Evolutionary conservation across 257 asterid genomes (phyloP), one percentile per base, ranked within the genome.

Genomic region (Orobanche coerulescens): DNA sequence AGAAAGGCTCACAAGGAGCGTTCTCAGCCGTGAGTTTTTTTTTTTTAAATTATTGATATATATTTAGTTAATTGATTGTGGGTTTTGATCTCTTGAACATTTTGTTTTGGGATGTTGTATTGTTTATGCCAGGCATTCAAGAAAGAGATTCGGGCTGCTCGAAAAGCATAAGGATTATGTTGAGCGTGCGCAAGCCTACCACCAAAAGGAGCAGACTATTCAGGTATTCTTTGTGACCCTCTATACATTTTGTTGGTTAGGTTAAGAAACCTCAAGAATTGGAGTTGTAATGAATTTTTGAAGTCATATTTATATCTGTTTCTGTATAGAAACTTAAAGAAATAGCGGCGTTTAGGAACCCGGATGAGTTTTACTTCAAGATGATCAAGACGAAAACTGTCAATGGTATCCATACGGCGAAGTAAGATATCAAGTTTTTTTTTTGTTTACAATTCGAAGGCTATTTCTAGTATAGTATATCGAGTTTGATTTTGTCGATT

Each of bases 161-260:
- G 96, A 90, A 75, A 90, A 90, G 73, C 96, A 83, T 61, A 87
- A 90, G 80, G 97, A 90, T 68, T 90, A 87, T 80, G 95, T 87
- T 18, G 67, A 40, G 53, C 96, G 97, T 19, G 96, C 97, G 0
- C 42, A 53, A 49, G 80, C 78, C 68, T 87, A 39, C 78, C 96
- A 87, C 68, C 64, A 80, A 42, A 90, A 90, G 66, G 90, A 90
- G 83, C 77, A 78, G 51, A 10, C 81, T 50, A 50, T 90, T 58
- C 96, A 69, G 83, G 96, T 85, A 73, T 12, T 15, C 48, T 60
- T 37, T 13, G 14, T 12, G 14, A 10, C 28, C 19, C 30, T 25
- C 39, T 44, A n/a, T n/a, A n/a, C n/a, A 14, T 46, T 2, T 52
- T 28, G 13, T 48, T 66, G 24, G 19, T n/a, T 18, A 22, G 24